Evolutionary conservation across 441 rosid genomes (phyloP), one percentile per base, ranked within the genome.

Genomic region (Rhodomyrtus psidioides): DNA sequence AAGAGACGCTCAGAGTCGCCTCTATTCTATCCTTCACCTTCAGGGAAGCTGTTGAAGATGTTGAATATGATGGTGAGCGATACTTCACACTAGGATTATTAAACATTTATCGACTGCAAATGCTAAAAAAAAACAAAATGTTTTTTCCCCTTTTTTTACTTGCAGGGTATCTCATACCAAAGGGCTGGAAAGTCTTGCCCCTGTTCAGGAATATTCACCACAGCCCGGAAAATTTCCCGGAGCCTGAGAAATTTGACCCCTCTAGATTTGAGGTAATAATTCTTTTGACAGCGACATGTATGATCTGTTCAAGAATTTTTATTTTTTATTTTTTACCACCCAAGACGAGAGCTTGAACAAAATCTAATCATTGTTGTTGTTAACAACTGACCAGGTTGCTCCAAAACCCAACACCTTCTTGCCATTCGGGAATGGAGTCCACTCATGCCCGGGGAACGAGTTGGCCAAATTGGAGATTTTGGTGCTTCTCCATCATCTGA

Each of bases 101-200:
- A 13, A 30, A 21, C 23, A 10, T 34, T 65, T 21, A 21, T 65
- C 2, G 12, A 34, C 84, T 1, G 58, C 84, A 28, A 44, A 82
- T 39, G 56, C 59, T 82, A 4, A 28, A 19, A 28, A 19, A 14
- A 54, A 19, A 28, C 12, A 14, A 54, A 30, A 24, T 30, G 46
- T 17, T 8, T 39, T 75, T 8, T 39, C 65, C 6, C 12, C 17
- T 4, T 27, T 7, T 74, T 24, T 28, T 24, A 12, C 30, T 83
- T 87, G 44, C 94, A 97, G 99, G 99, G 13, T 97, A 93, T 84
- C 91, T 97, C 27, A 97, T 97, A 76, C 99, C 98, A 6, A 97
- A 95, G 93, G 99, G 99, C 54, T 97, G 99, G 99, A 97, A 97
- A 92, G 98, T 97, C 28, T 85, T 97, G 79, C 99, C 99, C 21